Percentiles rank a stretch among this genome's conserved stretches.
Evolutionary conservation across 2,329 filamentous ascomycete genomes (phyloP).

Genomic region (Trichophyton verrucosum): DNA sequence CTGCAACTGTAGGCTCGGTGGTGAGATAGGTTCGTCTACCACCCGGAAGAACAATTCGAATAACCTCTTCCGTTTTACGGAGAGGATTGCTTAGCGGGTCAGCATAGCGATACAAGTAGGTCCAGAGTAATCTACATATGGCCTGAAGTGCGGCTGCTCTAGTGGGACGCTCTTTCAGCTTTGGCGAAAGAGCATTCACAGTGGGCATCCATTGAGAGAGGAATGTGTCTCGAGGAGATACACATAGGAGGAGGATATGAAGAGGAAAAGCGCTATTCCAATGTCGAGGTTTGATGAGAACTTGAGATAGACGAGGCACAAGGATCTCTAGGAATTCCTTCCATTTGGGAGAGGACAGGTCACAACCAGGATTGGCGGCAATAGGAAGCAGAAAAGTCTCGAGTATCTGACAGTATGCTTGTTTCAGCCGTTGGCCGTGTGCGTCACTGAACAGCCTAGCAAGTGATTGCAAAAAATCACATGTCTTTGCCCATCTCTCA

Average conservation of each 20-base stretch:
- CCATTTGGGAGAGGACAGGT: slow-evolving; percentile 75
- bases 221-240: slow-evolving; percentile 75
- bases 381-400: slow-evolving; percentile 78
- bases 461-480: slow-evolving; percentile 72
- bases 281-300: slow-evolving; percentile 84
- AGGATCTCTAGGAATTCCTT: slow-evolving; percentile 69
- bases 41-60: slow-evolving; percentile 68
- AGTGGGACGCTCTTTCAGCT: slow-evolving; percentile 70
- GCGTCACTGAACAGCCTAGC: slow-evolving; percentile 72
- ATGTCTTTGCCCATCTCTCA: slow-evolving; percentile 71
- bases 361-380: slow-evolving; percentile 63
- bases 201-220: slow-evolving; percentile 76
- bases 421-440: slow-evolving; percentile 81
- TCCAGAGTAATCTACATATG: slow-evolving; percentile 83
- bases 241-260: slow-evolving; percentile 74
- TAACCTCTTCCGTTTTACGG: slow-evolving; percentile 79
- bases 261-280: slow-evolving; percentile 84
- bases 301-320: slow-evolving; percentile 64
- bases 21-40: slow-evolving; percentile 70
- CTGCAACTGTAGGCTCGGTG: slow-evolving; percentile 69
- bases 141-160: slow-evolving; percentile 74
- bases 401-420: slow-evolving; percentile 85
- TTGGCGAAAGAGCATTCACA: slow-evolving; percentile 62
- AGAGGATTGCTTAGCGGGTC: slow-evolving; percentile 57
- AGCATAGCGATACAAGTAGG: slow-evolving; percentile 73